Base-by-base conservation (phyloP, 345 rosid genomes). In the Linum lewisii region DNA sequence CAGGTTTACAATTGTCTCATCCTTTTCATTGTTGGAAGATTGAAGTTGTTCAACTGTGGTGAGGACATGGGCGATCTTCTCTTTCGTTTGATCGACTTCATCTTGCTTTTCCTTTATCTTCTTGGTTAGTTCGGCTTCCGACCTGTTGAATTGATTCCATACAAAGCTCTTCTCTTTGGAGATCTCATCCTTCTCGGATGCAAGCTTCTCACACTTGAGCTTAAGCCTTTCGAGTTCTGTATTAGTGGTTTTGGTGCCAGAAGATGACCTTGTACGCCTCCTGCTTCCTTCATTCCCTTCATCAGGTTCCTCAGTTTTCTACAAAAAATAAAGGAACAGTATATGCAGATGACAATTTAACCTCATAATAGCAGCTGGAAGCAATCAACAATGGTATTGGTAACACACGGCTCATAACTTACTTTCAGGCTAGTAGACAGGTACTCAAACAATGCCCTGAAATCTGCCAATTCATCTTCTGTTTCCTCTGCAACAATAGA, bases 391-490 rank as follows among this genome's bases (percentile, higher is more conserved):
- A 42, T 15, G 47, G 14, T 16, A 42, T 10, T 42, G 18, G 14
- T 3, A 42, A 42, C 18, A 42, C 16, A 11, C 56, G 21, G 20
- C 23, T 13, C 3, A 42, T 16, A 3, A 42, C 47, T 7, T 16
- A 92, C 95, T 61, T 72, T 66, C 53, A 72, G 53, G 57, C 58
- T 77, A 25, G 65, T 62, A 37, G 72, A 67, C 58, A 84, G 77
- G 61, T 58, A 59, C 77, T 81, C 78, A 64, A 84, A 81, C 78
- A 76, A 78, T 29, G 73, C 73, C 72, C 62, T 78, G 66, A 87
- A 78, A 80, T 87, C 97, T 58, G 58, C 63, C 70, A 82, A 72
- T 62, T 83, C 91, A 14, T 82, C 95, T 70, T 78, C 63, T 7
- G 82, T 58, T 69, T 78, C 63, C 58, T 79, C 99, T 89, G 91